Conservation (phyloP, 2,329 filamentous ascomycete genomes). For the Xylaria sp. region DNA sequence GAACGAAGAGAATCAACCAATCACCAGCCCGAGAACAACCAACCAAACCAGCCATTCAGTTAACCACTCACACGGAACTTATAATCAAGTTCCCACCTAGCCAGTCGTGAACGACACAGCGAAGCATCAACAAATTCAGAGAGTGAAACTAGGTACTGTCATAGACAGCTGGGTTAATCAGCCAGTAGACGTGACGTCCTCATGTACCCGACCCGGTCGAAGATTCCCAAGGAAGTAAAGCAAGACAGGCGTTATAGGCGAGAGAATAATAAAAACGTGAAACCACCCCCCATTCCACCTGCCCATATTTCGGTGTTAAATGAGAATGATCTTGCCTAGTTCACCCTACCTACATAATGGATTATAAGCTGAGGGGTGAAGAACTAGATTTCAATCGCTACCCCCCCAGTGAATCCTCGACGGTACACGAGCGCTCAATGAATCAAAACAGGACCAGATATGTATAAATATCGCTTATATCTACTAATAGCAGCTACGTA, state of each 20-base stretch:
- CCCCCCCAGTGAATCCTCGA: neutral
- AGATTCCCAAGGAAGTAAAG: constrained; percentile 25
- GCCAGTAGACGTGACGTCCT: neutral
- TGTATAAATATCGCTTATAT: neutral
- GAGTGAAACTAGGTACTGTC: neutral
- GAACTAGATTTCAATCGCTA: neutral
- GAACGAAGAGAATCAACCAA: neutral
- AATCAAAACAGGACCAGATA: neutral
- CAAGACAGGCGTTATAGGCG: constrained; percentile 37
- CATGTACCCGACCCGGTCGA: neutral
- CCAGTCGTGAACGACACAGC: no score
- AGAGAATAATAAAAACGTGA: constrained; percentile 21
- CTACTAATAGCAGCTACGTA: no score
- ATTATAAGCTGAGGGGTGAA: neutral
- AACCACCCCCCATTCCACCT: neutral
- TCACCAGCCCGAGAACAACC: neutral
- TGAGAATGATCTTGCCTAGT: no score
- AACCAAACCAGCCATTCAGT: neutral
- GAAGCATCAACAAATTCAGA: neutral
- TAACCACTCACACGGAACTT: no score
- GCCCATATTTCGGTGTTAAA: neutral
- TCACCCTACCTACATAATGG: neutral
- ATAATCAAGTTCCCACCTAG: neutral
- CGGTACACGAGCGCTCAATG: neutral
- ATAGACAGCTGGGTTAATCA: neutral